These are phyloP conservation scores for Pichia rugopelliculosa DNA, from an alignment of 805 yeast genomes.

Conservation along the genomic window DNA sequence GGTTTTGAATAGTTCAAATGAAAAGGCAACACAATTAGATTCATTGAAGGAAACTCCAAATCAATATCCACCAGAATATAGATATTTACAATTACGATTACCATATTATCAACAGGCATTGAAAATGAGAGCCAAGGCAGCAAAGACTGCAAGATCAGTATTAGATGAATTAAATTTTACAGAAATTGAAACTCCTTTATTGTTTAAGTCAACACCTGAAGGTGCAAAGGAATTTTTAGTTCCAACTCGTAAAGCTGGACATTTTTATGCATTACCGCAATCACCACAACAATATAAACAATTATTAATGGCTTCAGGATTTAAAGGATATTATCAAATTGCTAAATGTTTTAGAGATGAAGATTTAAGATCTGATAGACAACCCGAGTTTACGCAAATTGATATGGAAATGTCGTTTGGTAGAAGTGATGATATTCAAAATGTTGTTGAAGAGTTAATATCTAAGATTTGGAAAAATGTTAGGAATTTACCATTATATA, in stretches of 20 bases:
- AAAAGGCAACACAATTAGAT: conserved; percentile 58
- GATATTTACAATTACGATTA: conserved; percentile 74
- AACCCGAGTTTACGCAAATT: conserved; percentile 96
- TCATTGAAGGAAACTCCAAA: conserved; percentile 45
- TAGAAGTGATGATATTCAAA: conserved; percentile 56
- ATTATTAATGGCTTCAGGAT: conserved; percentile 88
- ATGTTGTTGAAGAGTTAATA: conserved; percentile 53
- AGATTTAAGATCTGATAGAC: conserved; percentile 89
- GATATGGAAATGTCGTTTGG: conserved; percentile 92
- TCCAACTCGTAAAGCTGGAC: conserved; percentile 62
- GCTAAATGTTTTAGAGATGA: conserved; percentile 96
- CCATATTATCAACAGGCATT: conserved; percentile 50
- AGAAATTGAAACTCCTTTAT: conserved; percentile 87
- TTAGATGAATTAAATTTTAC: conserved; percentile 43
- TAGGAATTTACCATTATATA: conserved; percentile 33
- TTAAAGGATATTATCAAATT: conserved; percentile 76
- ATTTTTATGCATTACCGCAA: conserved; percentile 88
- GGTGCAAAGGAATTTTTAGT: conserved; percentile 96
- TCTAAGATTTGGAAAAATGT: conserved; percentile 47
- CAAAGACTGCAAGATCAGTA: conserved; percentile 33
- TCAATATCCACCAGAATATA: conserved; percentile 68
- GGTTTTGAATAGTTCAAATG: conserved; percentile 54
- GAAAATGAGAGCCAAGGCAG: conserved; percentile 48
- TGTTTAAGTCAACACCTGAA: conserved; percentile 95
- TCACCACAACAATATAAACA: conserved; percentile 98